A percentile compares a stretch with the other conserved stretches of the same genome.
Evolutionary conservation across 1,284 basidiomycete species (phyloP).

Genomic region (Trichosporon asahii): DNA sequence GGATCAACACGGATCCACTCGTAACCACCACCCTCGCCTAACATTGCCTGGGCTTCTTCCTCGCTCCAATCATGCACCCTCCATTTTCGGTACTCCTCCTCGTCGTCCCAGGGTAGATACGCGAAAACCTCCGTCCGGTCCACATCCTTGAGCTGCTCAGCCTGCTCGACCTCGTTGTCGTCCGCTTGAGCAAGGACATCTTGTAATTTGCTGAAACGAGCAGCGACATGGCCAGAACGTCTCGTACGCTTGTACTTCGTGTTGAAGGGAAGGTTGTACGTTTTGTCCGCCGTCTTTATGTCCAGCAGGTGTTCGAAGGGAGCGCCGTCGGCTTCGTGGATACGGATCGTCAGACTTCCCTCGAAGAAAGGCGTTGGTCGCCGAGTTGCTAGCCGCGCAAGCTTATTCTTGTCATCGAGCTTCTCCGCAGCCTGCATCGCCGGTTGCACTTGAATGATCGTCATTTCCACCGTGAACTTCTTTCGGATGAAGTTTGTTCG

Average conservation of each 20-base stretch:
- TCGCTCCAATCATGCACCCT: slow-evolving; percentile 97
- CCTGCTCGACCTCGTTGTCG: slow-evolving; percentile 83
- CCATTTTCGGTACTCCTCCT: slow-evolving; percentile 91
- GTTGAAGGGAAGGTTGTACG: slow-evolving; percentile 97
- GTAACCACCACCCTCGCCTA: slow-evolving; percentile 68
- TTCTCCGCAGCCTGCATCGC: slow-evolving; percentile 53
- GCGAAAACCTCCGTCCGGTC: slow-evolving; percentile 78
- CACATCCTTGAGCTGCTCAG: slow-evolving; percentile 72
- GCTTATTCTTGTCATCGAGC: slow-evolving; percentile 25
- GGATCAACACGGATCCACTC: slow-evolving; percentile 99
- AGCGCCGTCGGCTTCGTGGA: slow-evolving; percentile 98
- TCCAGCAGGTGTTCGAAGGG: slow-evolving; percentile 98
- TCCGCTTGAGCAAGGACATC: slow-evolving; percentile 89
- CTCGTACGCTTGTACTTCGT: slow-evolving; percentile 99
- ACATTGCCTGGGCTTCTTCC: slow-evolving; percentile 89
- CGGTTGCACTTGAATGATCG: slow-evolving; percentile 82
- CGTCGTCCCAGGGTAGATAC: slow-evolving; percentile 84
- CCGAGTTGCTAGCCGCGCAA: slow-evolving; percentile 58
- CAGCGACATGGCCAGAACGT: slow-evolving; percentile 66
- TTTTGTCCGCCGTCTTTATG: slow-evolving; percentile 78
- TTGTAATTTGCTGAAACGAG: slow-evolving; percentile 72
- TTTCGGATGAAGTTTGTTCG: slow-evolving; percentile 93
- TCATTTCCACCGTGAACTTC: slow-evolving; percentile 96
- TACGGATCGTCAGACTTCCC: slow-evolving; percentile 93
- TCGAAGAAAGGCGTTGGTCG: slow-evolving; percentile 87